These are phyloP conservation scores for Fusarium vanettenii DNA, from an alignment of 2,329 filamentous ascomycete species.

Conservation along the genomic window DNA sequence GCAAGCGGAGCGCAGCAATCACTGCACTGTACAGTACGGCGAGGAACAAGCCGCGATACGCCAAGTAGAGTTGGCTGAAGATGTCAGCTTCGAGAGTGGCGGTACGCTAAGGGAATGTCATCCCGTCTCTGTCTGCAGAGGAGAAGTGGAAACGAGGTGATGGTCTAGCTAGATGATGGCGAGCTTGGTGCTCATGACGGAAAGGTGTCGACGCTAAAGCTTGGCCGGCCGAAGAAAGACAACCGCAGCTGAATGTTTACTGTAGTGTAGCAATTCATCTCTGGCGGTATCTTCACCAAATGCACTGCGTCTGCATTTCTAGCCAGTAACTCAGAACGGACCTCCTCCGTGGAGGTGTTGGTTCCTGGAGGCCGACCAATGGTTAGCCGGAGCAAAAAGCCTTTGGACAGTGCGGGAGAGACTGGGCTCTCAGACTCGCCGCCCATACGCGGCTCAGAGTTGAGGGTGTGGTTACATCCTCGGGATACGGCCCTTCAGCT, in stretches of 20 bases:
- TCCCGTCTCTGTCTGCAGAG: neutral
- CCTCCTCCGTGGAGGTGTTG: neutral
- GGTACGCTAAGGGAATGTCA: slow-evolving; percentile 13
- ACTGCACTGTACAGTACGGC: neutral
- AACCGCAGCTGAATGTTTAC: neutral
- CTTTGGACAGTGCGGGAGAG: slow-evolving; percentile 16
- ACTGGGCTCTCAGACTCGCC: slow-evolving; percentile 2
- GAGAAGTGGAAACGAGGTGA: neutral
- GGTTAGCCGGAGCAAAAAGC: neutral
- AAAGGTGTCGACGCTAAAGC: neutral
- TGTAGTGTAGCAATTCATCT: neutral
- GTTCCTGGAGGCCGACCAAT: neutral
- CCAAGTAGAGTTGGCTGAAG: neutral
- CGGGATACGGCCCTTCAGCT: neutral
- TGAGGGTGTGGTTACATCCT: slow-evolving; percentile 1
- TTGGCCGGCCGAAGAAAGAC: neutral
- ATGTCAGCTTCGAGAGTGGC: neutral
- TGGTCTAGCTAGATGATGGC: neutral
- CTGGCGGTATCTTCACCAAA: neutral
- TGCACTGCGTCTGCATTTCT: neutral
- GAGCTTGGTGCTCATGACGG: slow-evolving; percentile 1
- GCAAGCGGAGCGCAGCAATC: neutral
- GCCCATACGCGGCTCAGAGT: neutral
- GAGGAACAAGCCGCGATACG: neutral
- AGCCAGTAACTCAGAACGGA: neutral